Percentiles rank a stretch among this genome's conserved stretches.
phyloP scores from a whole-genome alignment of 306 rosid species.

The Acacia acuminata region DNA sequence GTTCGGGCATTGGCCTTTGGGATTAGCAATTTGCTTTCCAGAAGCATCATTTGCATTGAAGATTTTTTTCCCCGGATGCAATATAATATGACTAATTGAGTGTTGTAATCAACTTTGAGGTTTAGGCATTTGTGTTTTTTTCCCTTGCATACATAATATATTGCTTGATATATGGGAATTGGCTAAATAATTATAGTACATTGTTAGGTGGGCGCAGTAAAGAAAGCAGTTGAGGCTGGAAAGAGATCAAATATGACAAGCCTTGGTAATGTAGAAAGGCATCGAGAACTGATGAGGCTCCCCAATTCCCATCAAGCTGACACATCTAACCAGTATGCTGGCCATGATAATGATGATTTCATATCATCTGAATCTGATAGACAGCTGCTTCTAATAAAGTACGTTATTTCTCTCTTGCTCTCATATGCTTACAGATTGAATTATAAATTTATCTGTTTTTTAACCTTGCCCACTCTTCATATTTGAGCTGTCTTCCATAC shows the following conservation, averaged over 20 bases:
- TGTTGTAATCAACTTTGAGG: conserved; percentile 12
- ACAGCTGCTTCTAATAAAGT: conserved; percentile 93
- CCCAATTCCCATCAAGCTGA: conserved; percentile 63
- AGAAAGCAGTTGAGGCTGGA: conserved; percentile 64
- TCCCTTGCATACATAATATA: neutral
- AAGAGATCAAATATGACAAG: conserved; percentile 50
- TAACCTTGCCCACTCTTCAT: conserved; percentile 4
- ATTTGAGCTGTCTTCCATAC: neutral
- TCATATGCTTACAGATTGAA: neutral
- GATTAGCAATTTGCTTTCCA: neutral
- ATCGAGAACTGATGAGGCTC: conserved; percentile 85
- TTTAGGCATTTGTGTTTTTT: neutral
- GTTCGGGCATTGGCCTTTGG: neutral
- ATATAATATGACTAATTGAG: neutral
- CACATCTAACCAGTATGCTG: conserved; percentile 52
- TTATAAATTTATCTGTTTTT: conserved; percentile 13
- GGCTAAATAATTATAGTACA: conserved; percentile 37
- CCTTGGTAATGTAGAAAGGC: conserved; percentile 59
- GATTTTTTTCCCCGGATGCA: neutral
- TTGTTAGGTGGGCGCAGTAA: conserved; percentile 64
- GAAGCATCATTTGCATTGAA: neutral
- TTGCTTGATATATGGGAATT: conserved; percentile 10
- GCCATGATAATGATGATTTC: conserved; percentile 68
- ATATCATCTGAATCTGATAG: conserved; percentile 92
- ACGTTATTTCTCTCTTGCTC: conserved; percentile 23